Conservation (phyloP, 345 rosid species). For the Lagerstroemia speciosa region DNA sequence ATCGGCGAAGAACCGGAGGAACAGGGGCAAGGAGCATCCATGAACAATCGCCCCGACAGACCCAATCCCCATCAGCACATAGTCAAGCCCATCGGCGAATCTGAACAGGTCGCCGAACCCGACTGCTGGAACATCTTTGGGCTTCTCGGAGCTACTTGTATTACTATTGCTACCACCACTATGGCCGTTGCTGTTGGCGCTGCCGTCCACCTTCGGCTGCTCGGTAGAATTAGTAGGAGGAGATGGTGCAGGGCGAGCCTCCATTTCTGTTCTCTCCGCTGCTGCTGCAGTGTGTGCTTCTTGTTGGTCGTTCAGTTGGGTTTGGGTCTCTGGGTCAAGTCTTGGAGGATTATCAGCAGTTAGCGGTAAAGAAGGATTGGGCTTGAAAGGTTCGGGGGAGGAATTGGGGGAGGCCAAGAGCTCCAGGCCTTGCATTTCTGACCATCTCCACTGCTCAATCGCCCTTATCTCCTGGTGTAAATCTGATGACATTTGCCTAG, state of each 20-base stretch:
- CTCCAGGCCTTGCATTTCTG: slow-evolving; percentile 98
- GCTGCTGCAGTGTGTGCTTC: slow-evolving; percentile 11
- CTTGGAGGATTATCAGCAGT: background rate
- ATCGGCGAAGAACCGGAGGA: slow-evolving; percentile 96
- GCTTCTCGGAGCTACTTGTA: slow-evolving; percentile 29
- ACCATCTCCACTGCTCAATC: slow-evolving; percentile 92
- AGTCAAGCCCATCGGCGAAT: slow-evolving; percentile 94
- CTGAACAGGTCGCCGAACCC: slow-evolving; percentile 81
- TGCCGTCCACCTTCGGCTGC: background rate
- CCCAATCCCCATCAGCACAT: slow-evolving; percentile 90
- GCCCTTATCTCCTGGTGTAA: slow-evolving; percentile 55
- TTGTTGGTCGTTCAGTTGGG: background rate
- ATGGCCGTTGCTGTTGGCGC: background rate
- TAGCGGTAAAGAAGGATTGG: slow-evolving; percentile 1
- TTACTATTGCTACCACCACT: slow-evolving; percentile 6
- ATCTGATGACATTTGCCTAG: slow-evolving; percentile 72
- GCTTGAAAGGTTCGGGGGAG: slow-evolving; percentile 21
- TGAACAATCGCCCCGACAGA: slow-evolving; percentile 89
- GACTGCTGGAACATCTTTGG: slow-evolving; percentile 42
- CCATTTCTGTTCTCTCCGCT: slow-evolving; percentile 41
- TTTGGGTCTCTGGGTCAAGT: background rate
- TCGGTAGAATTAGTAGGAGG: slow-evolving; percentile 2
- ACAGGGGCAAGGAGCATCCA: slow-evolving; percentile 88
- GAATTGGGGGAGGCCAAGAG: slow-evolving; percentile 41
- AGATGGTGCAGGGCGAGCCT: slow-evolving; percentile 9